Conservation (phyloP, 805 yeast species). For the Myxozyma sirexii region DNA sequence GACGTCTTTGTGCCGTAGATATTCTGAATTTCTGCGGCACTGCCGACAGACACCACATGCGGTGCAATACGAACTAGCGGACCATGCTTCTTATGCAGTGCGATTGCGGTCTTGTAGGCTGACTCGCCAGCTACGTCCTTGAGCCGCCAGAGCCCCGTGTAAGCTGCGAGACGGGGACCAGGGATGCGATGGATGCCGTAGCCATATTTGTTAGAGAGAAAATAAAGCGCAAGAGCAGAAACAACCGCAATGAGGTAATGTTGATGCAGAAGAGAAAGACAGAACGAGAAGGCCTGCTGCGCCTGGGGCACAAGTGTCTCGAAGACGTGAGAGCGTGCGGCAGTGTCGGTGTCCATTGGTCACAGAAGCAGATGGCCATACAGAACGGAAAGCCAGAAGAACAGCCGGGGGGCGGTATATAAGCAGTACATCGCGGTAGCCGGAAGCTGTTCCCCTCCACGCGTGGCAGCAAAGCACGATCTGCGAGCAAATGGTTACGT, state of each 20-base stretch:
- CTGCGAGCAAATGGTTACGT: no score
- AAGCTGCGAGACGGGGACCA: conserved; percentile 58
- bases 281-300: not conserved
- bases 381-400: no score
- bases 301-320: not conserved
- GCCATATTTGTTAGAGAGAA: conserved; percentile 33
- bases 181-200: conserved; percentile 46
- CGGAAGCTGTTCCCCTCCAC: not conserved
- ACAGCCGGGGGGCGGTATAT: not conserved
- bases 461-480: not conserved
- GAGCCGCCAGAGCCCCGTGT: conserved; percentile 49
- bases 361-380: not conserved
- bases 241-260: not conserved
- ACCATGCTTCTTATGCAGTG: conserved; percentile 60
- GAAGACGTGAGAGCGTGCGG: not conserved
- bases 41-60: conserved; percentile 60
- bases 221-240: conserved; percentile 44
- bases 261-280: not conserved
- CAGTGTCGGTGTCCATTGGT: not conserved
- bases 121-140: conserved; percentile 52
- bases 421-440: no score
- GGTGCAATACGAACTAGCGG: conserved; percentile 66
- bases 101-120: conserved; percentile 53
- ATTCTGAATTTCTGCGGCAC: conserved; percentile 53
- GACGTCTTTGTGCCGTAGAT: conserved; percentile 46